Evolutionary conservation across 2,329 filamentous ascomycete genomes (phyloP).

Genomic region (Cordyceps pruinosa): DNA sequence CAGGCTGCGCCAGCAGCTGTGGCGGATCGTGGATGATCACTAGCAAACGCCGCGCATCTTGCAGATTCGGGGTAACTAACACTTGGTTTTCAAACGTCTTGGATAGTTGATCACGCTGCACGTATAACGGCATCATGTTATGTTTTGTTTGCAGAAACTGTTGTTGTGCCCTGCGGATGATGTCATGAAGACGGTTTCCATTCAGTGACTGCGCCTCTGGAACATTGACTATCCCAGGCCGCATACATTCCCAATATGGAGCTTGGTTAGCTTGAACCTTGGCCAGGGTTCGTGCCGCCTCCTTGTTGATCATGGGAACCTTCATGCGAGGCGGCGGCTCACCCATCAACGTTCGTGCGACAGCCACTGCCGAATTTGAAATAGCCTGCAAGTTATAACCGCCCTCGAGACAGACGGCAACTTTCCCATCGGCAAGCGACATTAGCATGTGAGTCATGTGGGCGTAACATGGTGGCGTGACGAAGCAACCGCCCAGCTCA

Average conservation of each 20-base stretch:
- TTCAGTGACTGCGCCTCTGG: constrained; percentile 45
- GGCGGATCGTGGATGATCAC: constrained; percentile 90
- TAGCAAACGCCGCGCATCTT: constrained; percentile 60
- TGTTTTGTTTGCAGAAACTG: constrained; percentile 63
- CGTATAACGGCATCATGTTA: constrained; percentile 72
- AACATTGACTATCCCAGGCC: constrained; percentile 55
- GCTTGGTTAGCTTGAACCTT: constrained; percentile 56
- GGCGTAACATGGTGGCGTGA: constrained; percentile 84
- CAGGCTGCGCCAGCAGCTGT: constrained; percentile 59
- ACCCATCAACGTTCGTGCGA: constrained; percentile 89
- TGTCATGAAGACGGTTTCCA: constrained; percentile 65
- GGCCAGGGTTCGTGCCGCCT: constrained; percentile 49
- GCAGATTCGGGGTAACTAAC: constrained; percentile 67
- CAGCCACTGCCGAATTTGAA: constrained; percentile 83
- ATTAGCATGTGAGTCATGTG: constrained; percentile 99
- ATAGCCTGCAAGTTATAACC: constrained; percentile 94
- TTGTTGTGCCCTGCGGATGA: constrained; percentile 71
- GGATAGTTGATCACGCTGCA: constrained; percentile 66
- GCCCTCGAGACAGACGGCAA: constrained; percentile 89
- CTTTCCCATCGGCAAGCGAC: constrained; percentile 81
- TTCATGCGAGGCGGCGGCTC: constrained; percentile 68
- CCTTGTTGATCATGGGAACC: constrained; percentile 49
- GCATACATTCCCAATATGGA: constrained; percentile 82
- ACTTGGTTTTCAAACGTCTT: constrained; percentile 83
- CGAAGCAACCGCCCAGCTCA: constrained; percentile 85